Evolutionary conservation across 257 asterid genomes (phyloP), one percentile per base, ranked within the genome.

Genomic region (Solanum habrochaites): DNA sequence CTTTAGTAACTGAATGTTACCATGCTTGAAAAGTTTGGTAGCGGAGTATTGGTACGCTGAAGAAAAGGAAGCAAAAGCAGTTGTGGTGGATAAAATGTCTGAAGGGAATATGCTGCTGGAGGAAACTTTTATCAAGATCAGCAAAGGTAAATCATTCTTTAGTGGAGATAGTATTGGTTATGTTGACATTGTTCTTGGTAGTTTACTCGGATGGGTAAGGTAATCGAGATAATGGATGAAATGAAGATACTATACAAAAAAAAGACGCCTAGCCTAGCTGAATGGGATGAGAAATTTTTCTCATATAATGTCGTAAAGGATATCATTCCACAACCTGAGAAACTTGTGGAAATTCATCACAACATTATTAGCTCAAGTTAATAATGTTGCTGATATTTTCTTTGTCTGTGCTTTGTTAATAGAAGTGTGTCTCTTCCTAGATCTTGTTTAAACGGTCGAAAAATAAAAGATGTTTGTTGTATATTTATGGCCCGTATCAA

Each of bases 131-230:
- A 69, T 90, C 31, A 77, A 66, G 27, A 88, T 86, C 13, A 82
- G 92, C 20, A 90, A 86, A 82, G 92, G 94, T 4, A 83, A 83
- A 32, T 81, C 37, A 35, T 35, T 35, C 89, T 91, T 92, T 27
- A 91, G 90, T 21, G 93, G 93, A 23, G 91, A 90, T 3, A 56
- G 42, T n/a, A 78, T 91, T 66, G 93, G 92, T 9, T 90, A 89
- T 47, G 75, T 91, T 25, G 93, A 91, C 85, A 86, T 90, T 31
- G 92, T 82, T 74, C 74, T 91, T 27, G 95, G 89, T 1, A 73
- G 89, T 82, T 25, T 32, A 27, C 82, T 90, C 74, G 91, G 90
- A 45, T 89, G 91, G 90, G 20, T 89, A 0, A 43, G 86, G 88
- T 47, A 18, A 0, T 5, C 0, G 95, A 91, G 85, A 64, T 31